phyloP scores from a whole-genome alignment of 441 rosid genomes.

The Kokia cookei region DNA sequence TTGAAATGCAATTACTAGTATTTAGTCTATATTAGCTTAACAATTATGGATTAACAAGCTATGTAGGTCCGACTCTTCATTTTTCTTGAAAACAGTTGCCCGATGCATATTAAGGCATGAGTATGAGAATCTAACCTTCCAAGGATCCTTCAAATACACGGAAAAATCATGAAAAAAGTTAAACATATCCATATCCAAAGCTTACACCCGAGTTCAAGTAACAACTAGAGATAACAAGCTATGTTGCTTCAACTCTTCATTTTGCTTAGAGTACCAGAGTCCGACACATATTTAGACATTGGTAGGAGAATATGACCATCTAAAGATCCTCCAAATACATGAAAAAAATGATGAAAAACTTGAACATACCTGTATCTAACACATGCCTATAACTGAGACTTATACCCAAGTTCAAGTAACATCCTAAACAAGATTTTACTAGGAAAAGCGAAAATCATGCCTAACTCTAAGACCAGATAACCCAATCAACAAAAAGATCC shows the following conservation, averaged over 20 bases:
- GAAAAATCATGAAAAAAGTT: background rate
- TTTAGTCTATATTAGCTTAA: background rate
- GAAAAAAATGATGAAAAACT: background rate
- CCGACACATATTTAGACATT: background rate
- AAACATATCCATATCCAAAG: background rate
- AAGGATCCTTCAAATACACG: background rate
- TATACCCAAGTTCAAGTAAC: background rate
- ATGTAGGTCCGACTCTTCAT: background rate
- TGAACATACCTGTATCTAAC: background rate
- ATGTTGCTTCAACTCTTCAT: background rate
- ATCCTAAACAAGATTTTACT: background rate
- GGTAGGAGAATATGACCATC: background rate
- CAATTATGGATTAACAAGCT: background rate
- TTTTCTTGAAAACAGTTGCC: no score
- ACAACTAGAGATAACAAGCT: background rate
- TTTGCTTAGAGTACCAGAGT: background rate
- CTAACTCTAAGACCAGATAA: slow-evolving; percentile 32
- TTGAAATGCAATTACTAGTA: slow-evolving; percentile 5
- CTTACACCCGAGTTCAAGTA: background rate
- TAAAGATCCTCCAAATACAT: background rate
- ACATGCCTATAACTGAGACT: background rate
- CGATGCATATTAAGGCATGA: background rate
- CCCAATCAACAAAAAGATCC: slow-evolving; percentile 9
- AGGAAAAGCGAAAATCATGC: slow-evolving; percentile 11
- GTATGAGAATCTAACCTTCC: background rate